Conservation (phyloP, 495 filamentous ascomycete genomes). For the Rostrohypoxylon terebratum region DNA sequence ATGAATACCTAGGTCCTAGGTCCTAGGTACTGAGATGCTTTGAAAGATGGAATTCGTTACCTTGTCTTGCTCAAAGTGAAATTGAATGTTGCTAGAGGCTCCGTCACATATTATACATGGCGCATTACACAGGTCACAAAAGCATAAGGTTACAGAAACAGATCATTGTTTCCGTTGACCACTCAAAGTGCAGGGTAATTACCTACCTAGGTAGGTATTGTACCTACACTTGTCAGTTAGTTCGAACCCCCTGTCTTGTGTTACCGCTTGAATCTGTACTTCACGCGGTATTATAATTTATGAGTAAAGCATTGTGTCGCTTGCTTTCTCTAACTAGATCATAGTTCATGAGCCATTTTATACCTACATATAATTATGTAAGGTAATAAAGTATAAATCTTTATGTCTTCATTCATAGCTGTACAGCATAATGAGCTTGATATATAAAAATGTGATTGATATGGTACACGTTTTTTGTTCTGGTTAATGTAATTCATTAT, state of each 20-base stretch:
- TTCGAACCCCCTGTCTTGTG: neutral
- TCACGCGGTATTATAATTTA: neutral
- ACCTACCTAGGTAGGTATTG: too few relatives aligned
- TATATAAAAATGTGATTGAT: neutral
- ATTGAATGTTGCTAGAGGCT: neutral
- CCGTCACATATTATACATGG: neutral
- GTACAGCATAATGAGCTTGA: neutral
- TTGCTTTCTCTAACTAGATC: neutral
- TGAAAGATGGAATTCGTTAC: neutral
- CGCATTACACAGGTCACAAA: neutral
- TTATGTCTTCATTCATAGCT: neutral
- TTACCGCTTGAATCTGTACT: neutral
- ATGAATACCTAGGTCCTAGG: too few relatives aligned
- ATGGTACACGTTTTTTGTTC: neutral
- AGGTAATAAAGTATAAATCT: neutral
- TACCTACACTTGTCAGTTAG: too few relatives aligned
- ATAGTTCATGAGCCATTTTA: neutral
- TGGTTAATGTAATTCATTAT: constrained; percentile 2
- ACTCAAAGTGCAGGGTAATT: neutral
- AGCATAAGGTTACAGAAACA: neutral
- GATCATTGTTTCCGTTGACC: neutral
- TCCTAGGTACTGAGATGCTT: neutral
- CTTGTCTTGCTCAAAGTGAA: neutral
- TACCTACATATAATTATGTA: neutral
- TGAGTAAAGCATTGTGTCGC: neutral